Conservation (phyloP, 805 yeast species). For the Metschnikowia santaceciliae region DNA sequence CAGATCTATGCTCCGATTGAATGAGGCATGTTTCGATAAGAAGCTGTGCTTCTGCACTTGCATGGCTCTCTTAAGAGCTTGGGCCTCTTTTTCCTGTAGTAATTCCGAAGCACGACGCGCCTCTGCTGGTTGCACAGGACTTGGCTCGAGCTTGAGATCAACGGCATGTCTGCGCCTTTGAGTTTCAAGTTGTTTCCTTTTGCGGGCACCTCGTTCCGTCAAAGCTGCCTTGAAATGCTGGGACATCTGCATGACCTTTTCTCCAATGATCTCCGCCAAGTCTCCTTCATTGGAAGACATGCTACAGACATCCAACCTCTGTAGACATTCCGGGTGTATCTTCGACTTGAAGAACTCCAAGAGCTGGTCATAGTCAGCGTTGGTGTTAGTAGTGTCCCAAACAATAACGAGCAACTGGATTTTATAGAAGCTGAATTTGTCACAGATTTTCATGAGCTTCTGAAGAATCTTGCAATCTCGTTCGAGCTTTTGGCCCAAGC, state of each 20-base stretch:
- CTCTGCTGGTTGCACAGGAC: background rate
- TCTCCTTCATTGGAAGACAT: constrained; percentile 27
- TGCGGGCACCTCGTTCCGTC: constrained; percentile 27
- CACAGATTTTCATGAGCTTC: constrained; percentile 33
- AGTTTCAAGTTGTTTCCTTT: constrained; percentile 15
- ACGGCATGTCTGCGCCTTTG: background rate
- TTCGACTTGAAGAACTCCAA: constrained; percentile 15
- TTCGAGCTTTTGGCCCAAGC: constrained; percentile 29
- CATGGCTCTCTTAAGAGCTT: constrained; percentile 26
- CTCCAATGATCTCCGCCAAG: constrained; percentile 23
- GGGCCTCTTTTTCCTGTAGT: constrained; percentile 23
- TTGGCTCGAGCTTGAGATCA: background rate
- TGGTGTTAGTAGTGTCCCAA: constrained; percentile 36
- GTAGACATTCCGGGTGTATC: constrained; percentile 13
- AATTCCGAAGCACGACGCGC: constrained; percentile 5
- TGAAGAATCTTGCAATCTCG: constrained; percentile 35
- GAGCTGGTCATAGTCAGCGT: constrained; percentile 15
- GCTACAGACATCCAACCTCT: constrained; percentile 27
- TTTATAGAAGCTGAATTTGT: constrained; percentile 33
- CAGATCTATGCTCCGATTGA: constrained; percentile 11
- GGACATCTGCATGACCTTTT: constrained; percentile 22
- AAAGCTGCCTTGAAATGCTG: constrained; percentile 25
- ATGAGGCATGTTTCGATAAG: constrained; percentile 26
- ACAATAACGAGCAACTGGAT: constrained; percentile 38
- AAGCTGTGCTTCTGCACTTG: constrained; percentile 29